A percentile compares a stretch with the other conserved stretches of the same genome.
Evolutionary conservation across 495 filamentous ascomycete genomes (phyloP).

Genomic region (Annulohypoxylon stygium): DNA sequence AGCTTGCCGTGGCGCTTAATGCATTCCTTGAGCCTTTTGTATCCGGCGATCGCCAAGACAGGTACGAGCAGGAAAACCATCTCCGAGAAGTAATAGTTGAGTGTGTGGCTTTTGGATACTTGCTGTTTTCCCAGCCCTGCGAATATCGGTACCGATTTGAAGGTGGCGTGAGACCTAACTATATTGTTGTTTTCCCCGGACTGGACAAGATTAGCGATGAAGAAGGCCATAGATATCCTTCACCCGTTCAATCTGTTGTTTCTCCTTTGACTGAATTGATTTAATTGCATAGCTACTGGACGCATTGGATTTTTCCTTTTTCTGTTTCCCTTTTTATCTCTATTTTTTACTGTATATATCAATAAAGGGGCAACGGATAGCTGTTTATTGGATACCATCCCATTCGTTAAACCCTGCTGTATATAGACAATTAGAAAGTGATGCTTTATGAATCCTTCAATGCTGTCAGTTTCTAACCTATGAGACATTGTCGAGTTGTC

Average conservation of each 20-base stretch:
- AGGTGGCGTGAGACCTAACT: constrained; percentile 8
- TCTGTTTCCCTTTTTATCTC: not conserved
- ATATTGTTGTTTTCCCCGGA: constrained; percentile 50
- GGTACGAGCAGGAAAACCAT: constrained; percentile 54
- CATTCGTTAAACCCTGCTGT: constrained; percentile 16
- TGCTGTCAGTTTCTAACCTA: not conserved
- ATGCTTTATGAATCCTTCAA: not conserved
- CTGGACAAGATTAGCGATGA: constrained; percentile 48
- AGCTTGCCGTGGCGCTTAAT: constrained; percentile 46
- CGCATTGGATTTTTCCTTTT: constrained; percentile 3
- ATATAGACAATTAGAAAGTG: not conserved
- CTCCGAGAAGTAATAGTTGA: constrained; percentile 53
- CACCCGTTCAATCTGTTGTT: constrained; percentile 40
- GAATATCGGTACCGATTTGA: constrained; percentile 49
- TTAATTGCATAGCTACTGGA: constrained; percentile 13
- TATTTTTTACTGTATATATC: constrained; percentile 8
- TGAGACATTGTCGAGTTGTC: not conserved
- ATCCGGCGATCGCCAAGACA: constrained; percentile 35
- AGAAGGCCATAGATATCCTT: constrained; percentile 42
- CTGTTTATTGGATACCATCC: not conserved
- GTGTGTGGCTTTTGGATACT: constrained; percentile 52
- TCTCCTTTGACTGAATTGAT: constrained; percentile 37
- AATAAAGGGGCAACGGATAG: constrained; percentile 1
- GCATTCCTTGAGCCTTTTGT: constrained; percentile 53
- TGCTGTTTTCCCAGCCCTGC: constrained; percentile 53